Base-by-base conservation (phyloP, 2,329 filamentous ascomycete species). In the Aspergillus uvarum region DNA sequence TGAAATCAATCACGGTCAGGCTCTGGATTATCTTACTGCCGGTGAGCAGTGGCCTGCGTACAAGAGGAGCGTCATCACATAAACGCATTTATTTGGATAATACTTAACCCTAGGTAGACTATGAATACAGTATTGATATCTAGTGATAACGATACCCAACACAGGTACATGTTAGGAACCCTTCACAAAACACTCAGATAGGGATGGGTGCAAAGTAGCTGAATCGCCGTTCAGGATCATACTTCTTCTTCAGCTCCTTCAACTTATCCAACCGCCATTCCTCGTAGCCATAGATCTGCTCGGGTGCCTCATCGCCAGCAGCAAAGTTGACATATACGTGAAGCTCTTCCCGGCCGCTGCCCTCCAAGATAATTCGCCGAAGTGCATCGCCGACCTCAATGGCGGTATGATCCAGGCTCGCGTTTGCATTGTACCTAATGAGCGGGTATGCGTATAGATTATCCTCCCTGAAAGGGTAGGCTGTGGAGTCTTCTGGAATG, bases 311-410 rank as follows among this genome's bases (percentile, higher is more conserved):
- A 8, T 80, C 72, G 1, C 82, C 82, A 54, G 76, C 76, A 0
- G 81, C 82, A 63, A 84, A 85, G 69, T 85, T 85, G 54, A 83
- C 75, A 59, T 85, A 83, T 0, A 74, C 68, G 58, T 77, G 71
- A 53, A 77, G 47, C 32, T 73, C 65, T 1, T 65, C 56, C 24
- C 69, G 59, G 2, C 75, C 79, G 52, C 67, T 77, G 0, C 69
- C 74, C 10, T 69, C 59, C 47, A 72, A 67, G 5, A 82, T 67
- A 5, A 78, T 72, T 4, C 76, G 53, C 3, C 80, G 74, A 4
- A 81, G 61, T 59, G 68, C 56, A 22, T 79, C 72, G 3, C 80
- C 80, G 16, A 80, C 63, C 24, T 65, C 57, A 5, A 61, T 59
- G 2, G 78, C 79, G 51, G 69, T 56, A 10, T 59, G 47, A 48